A percentile compares a stretch with the other conserved stretches of the same genome.
Conservation (phyloP, 2,329 filamentous ascomycete genomes). For the Didymella arachidicola region DNA sequence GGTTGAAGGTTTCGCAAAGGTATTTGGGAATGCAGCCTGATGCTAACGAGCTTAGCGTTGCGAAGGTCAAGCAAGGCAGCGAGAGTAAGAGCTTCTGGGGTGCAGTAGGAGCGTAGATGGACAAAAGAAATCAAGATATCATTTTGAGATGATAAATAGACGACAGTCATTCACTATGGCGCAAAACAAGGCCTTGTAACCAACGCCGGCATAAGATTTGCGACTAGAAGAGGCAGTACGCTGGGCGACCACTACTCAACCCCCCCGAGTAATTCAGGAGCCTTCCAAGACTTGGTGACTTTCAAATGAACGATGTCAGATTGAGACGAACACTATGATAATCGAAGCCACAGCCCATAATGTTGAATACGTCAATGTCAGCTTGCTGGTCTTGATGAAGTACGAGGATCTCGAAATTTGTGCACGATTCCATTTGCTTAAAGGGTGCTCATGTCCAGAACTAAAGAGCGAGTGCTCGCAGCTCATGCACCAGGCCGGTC, state of each 20-base stretch:
- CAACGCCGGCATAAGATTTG: neutral
- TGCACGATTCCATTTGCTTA: too few relatives aligned
- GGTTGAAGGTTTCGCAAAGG: constrained; percentile 66
- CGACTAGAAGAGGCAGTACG: neutral
- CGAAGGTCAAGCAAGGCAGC: constrained; percentile 64
- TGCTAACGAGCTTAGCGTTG: constrained; percentile 58
- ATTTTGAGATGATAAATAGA: neutral
- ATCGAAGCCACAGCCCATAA: neutral
- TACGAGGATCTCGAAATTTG: too few relatives aligned
- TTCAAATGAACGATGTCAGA: neutral
- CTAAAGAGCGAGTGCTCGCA: too few relatives aligned
- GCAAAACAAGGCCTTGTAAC: neutral
- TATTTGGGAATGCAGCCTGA: constrained; percentile 59
- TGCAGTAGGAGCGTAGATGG: constrained; percentile 50
- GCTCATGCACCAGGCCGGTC: too few relatives aligned
- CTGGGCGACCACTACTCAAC: neutral
- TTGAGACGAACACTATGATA: neutral
- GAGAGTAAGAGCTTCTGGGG: constrained; percentile 63
- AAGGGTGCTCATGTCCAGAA: too few relatives aligned
- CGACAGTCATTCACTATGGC: neutral
- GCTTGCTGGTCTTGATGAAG: too few relatives aligned
- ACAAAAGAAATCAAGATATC: neutral
- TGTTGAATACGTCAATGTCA: neutral
- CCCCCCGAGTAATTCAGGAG: neutral
- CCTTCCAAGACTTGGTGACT: neutral